A percentile compares a stretch with the other conserved stretches of the same genome.
Evolutionary conservation across 2,329 filamentous ascomycete species (phyloP).

Genomic region (Paraphoma sp.): DNA sequence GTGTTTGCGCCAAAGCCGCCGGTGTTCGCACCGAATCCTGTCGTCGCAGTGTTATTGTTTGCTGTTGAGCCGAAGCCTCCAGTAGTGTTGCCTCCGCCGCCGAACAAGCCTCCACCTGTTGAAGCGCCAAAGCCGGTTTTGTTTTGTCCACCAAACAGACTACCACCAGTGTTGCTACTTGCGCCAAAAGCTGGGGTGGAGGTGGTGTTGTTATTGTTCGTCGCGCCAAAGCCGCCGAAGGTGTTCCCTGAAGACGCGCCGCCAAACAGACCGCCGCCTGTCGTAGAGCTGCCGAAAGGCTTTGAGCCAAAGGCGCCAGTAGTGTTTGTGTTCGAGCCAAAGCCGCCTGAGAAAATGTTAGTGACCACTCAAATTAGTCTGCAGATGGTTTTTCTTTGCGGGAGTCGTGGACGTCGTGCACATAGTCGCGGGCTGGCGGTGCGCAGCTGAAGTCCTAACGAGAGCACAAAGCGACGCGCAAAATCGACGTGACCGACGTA

Average conservation of each 20-base stretch:
- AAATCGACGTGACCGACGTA: slow-evolving; percentile 37
- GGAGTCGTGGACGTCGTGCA: no score
- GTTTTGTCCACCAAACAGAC: slow-evolving; percentile 40
- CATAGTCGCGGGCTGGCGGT: no score
- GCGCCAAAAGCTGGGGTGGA: slow-evolving; percentile 33
- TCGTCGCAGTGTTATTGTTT: slow-evolving; percentile 21
- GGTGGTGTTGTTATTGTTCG: slow-evolving; percentile 24
- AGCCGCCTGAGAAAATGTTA: slow-evolving; percentile 41
- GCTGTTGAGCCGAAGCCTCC: slow-evolving; percentile 35
- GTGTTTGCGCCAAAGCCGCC: slow-evolving; percentile 40
- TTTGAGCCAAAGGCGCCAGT: slow-evolving; percentile 31
- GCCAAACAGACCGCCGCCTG: slow-evolving; percentile 46
- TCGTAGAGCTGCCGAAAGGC: slow-evolving; percentile 43
- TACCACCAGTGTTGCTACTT: slow-evolving; percentile 34
- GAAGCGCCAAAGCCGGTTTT: slow-evolving; percentile 37
- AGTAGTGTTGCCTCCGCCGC: slow-evolving; percentile 29
- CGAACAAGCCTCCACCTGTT: slow-evolving; percentile 36
- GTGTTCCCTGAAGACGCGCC: slow-evolving; percentile 27
- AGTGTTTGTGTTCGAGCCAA: slow-evolving; percentile 36
- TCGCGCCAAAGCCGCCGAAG: slow-evolving; percentile 30
- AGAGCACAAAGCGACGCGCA: slow-evolving; percentile 42
- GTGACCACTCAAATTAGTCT: slow-evolving; percentile 3
- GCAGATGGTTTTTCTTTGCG: no score
- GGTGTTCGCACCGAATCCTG: slow-evolving; percentile 30
- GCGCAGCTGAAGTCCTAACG: background rate